A percentile compares a stretch with the other conserved stretches of the same genome.
Evolutionary conservation across 2,329 filamentous ascomycete species (phyloP).

Genomic region (Penicillium oxalicum): DNA sequence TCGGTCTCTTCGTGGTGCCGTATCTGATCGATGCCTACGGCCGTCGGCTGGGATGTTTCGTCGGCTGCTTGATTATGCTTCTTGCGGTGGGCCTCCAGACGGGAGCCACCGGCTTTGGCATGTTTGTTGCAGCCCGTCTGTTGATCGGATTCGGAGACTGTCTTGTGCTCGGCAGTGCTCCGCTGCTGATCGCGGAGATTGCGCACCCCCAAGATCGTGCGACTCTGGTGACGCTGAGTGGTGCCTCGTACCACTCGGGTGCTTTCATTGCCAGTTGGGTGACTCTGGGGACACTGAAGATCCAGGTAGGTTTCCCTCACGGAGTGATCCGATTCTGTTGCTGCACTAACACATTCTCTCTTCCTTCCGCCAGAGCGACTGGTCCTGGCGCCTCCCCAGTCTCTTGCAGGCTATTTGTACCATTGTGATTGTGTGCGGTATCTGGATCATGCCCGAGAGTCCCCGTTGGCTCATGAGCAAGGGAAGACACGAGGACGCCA

Average conservation of each 20-base stretch:
- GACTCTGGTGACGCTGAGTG: constrained; percentile 16
- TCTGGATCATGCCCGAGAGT: constrained; percentile 14
- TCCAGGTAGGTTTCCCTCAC: background rate
- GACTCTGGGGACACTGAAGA: background rate
- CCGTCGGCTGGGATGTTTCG: constrained; percentile 9
- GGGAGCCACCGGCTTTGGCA: constrained; percentile 19
- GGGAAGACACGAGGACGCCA: constrained; percentile 8
- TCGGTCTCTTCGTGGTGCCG: constrained; percentile 16
- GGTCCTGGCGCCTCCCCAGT: constrained; percentile 20
- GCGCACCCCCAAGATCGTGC: constrained; percentile 22
- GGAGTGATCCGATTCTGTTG: no score
- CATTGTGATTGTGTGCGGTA: constrained; percentile 9
- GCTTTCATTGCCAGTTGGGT: constrained; percentile 12
- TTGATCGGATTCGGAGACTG: constrained; percentile 18
- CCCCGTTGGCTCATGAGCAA: constrained; percentile 13
- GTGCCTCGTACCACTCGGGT: constrained; percentile 17
- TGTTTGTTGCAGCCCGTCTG: constrained; percentile 22
- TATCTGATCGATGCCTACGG: constrained; percentile 13
- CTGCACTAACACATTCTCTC: no score
- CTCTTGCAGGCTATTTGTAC: constrained; percentile 18
- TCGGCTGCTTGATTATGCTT: constrained; percentile 16
- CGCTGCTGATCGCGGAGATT: constrained; percentile 22
- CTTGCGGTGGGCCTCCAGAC: constrained; percentile 24
- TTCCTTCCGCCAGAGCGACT: background rate
- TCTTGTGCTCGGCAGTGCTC: constrained; percentile 18